Percentiles rank a stretch among this genome's conserved stretches.
Conservation (phyloP, 164 flowering plant species). For the Aristolochia contorta region DNA sequence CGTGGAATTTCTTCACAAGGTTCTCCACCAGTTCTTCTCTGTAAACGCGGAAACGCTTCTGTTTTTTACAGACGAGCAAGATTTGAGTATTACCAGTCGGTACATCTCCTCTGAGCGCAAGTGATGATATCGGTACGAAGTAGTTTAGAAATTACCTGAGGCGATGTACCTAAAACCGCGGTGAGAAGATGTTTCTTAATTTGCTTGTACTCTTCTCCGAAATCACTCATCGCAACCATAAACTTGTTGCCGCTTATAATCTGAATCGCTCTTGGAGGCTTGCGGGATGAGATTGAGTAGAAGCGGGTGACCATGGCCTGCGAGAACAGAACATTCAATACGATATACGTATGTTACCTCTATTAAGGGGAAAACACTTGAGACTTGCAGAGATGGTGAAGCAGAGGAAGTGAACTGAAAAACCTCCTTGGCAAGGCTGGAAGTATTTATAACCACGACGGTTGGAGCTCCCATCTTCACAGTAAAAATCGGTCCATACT, state of each 20-base stretch:
- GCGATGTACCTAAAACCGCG: conserved; percentile 54
- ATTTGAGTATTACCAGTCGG: neutral
- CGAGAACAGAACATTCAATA: neutral
- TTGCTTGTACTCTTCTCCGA: conserved; percentile 62
- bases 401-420: neutral
- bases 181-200: conserved; percentile 42
- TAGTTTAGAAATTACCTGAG: conserved; percentile 58
- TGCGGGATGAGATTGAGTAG: conserved; percentile 76
- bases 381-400: no score
- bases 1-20: conserved; percentile 25
- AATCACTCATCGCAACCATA: conserved; percentile 90
- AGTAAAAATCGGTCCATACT: conserved; percentile 66
- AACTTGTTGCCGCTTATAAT: conserved; percentile 54
- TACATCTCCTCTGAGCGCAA: no score
- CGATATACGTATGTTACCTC: neutral
- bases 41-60: conserved; percentile 55
- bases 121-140: no score
- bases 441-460: conserved; percentile 55
- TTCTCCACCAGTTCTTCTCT: conserved; percentile 62
- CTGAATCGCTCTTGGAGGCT: conserved; percentile 61
- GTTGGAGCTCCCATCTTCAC: conserved; percentile 58
- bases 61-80: conserved; percentile 1
- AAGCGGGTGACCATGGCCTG: conserved; percentile 89
- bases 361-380: neutral
- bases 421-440: conserved; percentile 82